Percentiles rank a stretch among this genome's conserved stretches.
Conservation (phyloP, 129 eudicot species). For the Centella asiatica region DNA sequence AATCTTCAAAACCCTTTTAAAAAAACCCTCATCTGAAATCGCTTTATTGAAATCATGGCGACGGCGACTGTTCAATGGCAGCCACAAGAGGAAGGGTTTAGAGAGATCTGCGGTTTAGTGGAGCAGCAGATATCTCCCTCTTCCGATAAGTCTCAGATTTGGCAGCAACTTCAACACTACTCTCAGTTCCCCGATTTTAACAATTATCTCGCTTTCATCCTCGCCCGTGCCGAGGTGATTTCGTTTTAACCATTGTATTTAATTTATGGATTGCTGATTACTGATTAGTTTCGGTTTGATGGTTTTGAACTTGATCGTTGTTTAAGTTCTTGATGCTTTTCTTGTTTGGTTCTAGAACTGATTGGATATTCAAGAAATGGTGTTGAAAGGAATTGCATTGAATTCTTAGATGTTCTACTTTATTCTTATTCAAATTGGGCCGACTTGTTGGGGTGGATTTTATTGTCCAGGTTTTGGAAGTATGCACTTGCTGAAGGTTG, state of each 20-base stretch:
- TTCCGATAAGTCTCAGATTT: constrained; percentile 81
- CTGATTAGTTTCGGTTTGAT: neutral
- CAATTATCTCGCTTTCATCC: constrained; percentile 83
- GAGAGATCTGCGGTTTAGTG: constrained; percentile 84
- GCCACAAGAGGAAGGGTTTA: constrained; percentile 86
- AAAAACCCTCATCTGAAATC: neutral
- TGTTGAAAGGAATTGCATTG: neutral
- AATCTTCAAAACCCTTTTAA: neutral
- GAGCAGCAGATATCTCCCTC: constrained; percentile 93
- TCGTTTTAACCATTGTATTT: no score
- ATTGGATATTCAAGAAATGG: neutral
- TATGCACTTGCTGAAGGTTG: no score
- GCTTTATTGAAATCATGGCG: constrained; percentile 3
- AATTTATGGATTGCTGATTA: neutral
- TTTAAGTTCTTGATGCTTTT: neutral
- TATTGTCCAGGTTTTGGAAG: neutral
- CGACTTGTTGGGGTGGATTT: neutral
- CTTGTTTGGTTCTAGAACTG: neutral
- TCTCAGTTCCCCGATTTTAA: constrained; percentile 90
- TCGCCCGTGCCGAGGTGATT: constrained; percentile 71
- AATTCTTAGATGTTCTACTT: neutral
- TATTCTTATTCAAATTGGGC: neutral
- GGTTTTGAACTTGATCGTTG: neutral
- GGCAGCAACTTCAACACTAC: constrained; percentile 86
- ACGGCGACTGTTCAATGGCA: constrained; percentile 46